Evolutionary conservation across 441 rosid species (phyloP).

Genomic region (Populus hybrid): DNA sequence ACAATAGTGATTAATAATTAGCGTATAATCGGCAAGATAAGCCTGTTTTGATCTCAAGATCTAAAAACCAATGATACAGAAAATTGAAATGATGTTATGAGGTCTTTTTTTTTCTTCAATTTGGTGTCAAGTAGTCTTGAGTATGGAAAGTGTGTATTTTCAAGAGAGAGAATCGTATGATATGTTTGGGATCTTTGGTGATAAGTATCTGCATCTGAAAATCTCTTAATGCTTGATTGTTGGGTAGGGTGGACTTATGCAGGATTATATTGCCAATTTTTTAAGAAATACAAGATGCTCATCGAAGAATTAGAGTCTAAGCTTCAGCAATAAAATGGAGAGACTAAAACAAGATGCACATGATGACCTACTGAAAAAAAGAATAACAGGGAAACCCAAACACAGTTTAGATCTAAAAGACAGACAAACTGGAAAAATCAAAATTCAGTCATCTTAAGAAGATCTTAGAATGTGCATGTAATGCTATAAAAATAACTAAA

Average conservation of each 20-base stretch:
- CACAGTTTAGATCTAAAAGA: not conserved
- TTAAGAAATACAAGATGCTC: not conserved
- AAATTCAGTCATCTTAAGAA: not conserved
- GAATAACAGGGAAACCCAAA: not conserved
- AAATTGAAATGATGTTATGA: not conserved
- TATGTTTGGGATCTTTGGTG: not conserved
- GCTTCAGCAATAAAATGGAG: not conserved
- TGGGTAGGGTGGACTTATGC: not conserved
- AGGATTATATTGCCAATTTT: not conserved
- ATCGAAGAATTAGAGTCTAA: not conserved
- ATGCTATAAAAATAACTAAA: not conserved
- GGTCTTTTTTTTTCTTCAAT: too few species aligned
- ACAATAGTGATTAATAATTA: constrained; percentile 21
- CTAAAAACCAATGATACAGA: not conserved
- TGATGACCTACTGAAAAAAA: not conserved
- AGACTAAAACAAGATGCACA: too few species aligned
- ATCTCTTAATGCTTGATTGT: not conserved
- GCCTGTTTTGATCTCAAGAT: not conserved
- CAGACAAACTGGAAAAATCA: not conserved
- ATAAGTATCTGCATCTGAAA: not conserved
- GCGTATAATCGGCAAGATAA: not conserved
- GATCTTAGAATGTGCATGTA: not conserved
- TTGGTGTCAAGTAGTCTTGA: not conserved
- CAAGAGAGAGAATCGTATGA: not conserved
- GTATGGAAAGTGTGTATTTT: not conserved